Percentiles rank a stretch among this genome's conserved stretches.
These are phyloP conservation scores for Cercospora citrullina DNA, from an alignment of 2,329 filamentous ascomycete genomes.

Conservation along the genomic window DNA sequence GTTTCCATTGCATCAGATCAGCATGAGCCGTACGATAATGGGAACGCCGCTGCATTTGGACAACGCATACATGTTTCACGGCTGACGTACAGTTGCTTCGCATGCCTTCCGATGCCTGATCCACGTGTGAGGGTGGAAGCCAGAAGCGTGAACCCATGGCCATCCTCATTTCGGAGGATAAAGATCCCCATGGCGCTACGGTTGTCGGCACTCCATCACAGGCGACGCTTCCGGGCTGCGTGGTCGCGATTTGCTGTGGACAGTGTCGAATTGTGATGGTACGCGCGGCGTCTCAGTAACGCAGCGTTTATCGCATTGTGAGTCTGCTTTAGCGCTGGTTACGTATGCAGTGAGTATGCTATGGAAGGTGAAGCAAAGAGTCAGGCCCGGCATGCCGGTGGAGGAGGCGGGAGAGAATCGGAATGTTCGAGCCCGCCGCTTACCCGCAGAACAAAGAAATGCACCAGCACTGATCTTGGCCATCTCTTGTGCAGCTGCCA, in stretches of 20 bases:
- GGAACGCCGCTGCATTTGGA: neutral
- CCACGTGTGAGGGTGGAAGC: neutral
- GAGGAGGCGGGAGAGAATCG: neutral
- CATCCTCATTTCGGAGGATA: constrained; percentile 9
- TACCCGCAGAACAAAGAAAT: neutral
- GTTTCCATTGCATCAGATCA: neutral
- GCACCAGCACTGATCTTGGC: neutral
- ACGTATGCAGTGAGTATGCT: neutral
- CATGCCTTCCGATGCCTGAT: neutral
- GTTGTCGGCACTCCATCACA: constrained; percentile 13
- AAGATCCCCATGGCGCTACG: constrained; percentile 5
- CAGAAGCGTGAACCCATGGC: neutral
- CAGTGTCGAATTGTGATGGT: neutral
- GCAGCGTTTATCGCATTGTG: neutral
- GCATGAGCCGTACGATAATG: neutral
- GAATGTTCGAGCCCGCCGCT: neutral
- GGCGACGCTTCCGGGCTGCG: neutral
- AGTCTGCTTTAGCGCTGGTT: neutral
- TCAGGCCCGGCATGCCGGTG: neutral
- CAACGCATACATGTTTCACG: neutral
- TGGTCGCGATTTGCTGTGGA: constrained; percentile 3
- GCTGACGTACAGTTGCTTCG: neutral
- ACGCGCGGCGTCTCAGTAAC: constrained; percentile 1
- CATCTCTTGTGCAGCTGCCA: neutral
- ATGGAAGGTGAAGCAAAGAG: constrained; percentile 1